Evolutionary conservation across 257 asterid species (phyloP).

Genomic region (Fraxinus americana): DNA sequence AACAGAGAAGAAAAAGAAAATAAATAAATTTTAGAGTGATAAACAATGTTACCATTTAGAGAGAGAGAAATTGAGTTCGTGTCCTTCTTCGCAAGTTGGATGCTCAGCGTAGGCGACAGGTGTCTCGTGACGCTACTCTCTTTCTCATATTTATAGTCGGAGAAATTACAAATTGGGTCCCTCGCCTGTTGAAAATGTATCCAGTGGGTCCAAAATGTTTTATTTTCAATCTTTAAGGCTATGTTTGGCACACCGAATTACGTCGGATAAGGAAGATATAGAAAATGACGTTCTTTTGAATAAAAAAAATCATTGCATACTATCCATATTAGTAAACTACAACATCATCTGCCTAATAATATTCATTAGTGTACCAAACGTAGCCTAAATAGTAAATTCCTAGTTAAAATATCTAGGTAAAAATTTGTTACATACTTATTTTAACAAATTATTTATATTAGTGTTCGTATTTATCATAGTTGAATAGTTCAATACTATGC

Average conservation of each 20-base stretch:
- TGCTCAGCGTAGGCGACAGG: constrained; percentile 73
- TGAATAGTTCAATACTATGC: background rate
- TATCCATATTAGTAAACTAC: too few species aligned
- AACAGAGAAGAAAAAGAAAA: background rate
- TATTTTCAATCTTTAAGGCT: background rate
- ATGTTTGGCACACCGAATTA: too few species aligned
- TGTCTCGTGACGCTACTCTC: constrained; percentile 43
- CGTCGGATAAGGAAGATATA: too few species aligned
- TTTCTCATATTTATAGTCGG: background rate
- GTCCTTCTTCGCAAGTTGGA: constrained; percentile 65
- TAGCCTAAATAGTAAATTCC: too few species aligned
- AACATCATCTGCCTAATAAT: too few species aligned
- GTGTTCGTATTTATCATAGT: background rate
- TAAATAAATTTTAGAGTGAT: background rate
- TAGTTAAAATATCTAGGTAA: too few species aligned
- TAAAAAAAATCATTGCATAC: too few species aligned
- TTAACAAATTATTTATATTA: too few species aligned
- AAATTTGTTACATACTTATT: background rate
- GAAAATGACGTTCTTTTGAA: too few species aligned
- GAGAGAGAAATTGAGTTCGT: constrained; percentile 42
- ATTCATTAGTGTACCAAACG: too few species aligned
- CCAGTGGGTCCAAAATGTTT: background rate
- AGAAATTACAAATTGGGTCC: background rate
- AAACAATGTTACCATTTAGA: constrained; percentile 9
- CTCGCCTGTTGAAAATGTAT: background rate